Evolutionary conservation across 257 asterid genomes (phyloP).

Genomic region (Voacanga thouarsii): DNA sequence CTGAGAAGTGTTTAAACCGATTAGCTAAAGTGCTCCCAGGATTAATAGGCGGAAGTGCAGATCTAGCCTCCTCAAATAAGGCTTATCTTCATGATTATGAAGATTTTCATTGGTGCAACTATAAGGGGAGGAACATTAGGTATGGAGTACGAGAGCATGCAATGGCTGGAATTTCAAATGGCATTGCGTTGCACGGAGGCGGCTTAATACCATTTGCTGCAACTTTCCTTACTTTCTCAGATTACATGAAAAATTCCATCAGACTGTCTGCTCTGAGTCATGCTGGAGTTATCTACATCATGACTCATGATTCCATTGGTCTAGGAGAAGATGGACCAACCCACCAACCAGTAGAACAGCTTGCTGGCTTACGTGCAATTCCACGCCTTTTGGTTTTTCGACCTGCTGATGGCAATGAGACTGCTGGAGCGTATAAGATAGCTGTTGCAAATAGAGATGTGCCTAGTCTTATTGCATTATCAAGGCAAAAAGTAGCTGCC

Average conservation of each 20-base stretch:
- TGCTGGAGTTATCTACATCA: conserved; percentile 50
- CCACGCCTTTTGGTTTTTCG: conserved; percentile 47
- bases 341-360: conserved; percentile 63
- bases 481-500: conserved; percentile 45
- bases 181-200: conserved; percentile 49
- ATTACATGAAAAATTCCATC: conserved; percentile 53
- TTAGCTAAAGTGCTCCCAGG: conserved; percentile 58
- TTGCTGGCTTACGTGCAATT: conserved; percentile 50
- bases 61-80: conserved; percentile 51
- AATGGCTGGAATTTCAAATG: conserved; percentile 59
- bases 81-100: conserved; percentile 30
- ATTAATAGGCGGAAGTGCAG: conserved; percentile 63
- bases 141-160: conserved; percentile 57
- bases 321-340: conserved; percentile 61
- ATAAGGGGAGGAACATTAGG: conserved; percentile 47
- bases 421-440: conserved; percentile 47
- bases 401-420: conserved; percentile 59
- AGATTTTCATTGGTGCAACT: conserved; percentile 36
- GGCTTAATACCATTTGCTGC: conserved; percentile 55
- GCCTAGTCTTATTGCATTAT: conserved; percentile 43
- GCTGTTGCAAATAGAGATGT: conserved; percentile 32
- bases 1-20: conserved; percentile 43
- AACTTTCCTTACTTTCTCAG: conserved; percentile 51
- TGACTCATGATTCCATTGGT: conserved; percentile 59
- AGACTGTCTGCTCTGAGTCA: conserved; percentile 47